These are phyloP conservation scores for Globisporangium viniferum DNA, from an alignment of 352 stramenopile species.

Conservation along the genomic window DNA sequence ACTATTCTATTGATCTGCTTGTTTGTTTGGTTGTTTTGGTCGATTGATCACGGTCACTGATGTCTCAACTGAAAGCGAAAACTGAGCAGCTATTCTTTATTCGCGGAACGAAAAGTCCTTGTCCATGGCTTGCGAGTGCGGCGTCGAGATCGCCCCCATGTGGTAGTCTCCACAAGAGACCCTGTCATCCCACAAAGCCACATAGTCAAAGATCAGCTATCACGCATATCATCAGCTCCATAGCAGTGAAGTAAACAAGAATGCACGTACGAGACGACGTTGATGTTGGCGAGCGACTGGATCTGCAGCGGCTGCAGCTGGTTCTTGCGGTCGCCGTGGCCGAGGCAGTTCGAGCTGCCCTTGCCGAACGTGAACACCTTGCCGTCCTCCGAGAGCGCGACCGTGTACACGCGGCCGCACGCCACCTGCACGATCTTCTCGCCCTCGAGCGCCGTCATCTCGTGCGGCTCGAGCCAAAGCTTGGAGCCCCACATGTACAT, in stretches of 20 bases:
- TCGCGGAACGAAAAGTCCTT: constrained; percentile 81
- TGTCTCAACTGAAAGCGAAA: neutral
- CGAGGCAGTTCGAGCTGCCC: constrained; percentile 83
- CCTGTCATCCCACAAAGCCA: constrained; percentile 17
- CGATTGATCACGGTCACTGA: neutral
- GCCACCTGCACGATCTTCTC: constrained; percentile 78
- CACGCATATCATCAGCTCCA: neutral
- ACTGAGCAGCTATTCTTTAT: constrained; percentile 14
- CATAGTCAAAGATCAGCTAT: neutral
- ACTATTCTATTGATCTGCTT: constrained; percentile 8
- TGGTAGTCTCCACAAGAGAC: constrained; percentile 88
- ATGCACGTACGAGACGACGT: constrained; percentile 59
- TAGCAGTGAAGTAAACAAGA: neutral
- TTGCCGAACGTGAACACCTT: constrained; percentile 89
- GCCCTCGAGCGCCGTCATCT: constrained; percentile 77
- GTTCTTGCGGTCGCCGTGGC: constrained; percentile 87
- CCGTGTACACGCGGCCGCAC: constrained; percentile 84
- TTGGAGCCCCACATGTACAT: constrained; percentile 88
- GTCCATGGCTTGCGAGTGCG: constrained; percentile 67
- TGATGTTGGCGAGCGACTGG: constrained; percentile 46
- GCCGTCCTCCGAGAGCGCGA: constrained; percentile 66
- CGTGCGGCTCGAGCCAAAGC: constrained; percentile 90
- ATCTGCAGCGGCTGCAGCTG: constrained; percentile 86
- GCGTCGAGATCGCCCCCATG: constrained; percentile 75
- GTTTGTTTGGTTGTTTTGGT: neutral